phyloP scores from a whole-genome alignment of 2,329 filamentous ascomycete genomes.

The Verruconis gallopava region DNA sequence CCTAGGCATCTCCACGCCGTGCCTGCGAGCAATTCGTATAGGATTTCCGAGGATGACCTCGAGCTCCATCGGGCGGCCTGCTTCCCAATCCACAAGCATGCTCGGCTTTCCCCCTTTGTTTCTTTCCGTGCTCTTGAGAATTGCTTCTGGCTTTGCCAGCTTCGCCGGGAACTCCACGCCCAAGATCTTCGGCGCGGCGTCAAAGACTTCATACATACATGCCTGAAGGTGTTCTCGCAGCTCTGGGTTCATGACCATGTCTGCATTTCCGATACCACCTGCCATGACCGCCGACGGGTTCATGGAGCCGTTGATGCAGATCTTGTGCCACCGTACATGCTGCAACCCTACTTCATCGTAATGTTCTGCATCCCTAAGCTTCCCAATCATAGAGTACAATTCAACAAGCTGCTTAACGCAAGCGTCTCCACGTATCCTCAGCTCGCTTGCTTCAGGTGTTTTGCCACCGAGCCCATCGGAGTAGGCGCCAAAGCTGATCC shows the following conservation, averaged over 20 bases:
- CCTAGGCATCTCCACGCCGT: slow-evolving; percentile 52
- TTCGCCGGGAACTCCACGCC: slow-evolving; percentile 46
- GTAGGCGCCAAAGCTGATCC: slow-evolving; percentile 57
- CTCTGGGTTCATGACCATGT: slow-evolving; percentile 52
- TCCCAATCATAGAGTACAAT: slow-evolving; percentile 45
- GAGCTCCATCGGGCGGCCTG: slow-evolving; percentile 51
- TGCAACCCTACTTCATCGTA: slow-evolving; percentile 55
- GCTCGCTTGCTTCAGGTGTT: slow-evolving; percentile 16
- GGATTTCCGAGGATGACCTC: slow-evolving; percentile 63
- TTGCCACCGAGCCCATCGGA: slow-evolving; percentile 34
- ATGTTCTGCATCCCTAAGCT: slow-evolving; percentile 51
- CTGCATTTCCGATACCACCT: slow-evolving; percentile 50
- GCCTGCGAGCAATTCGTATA: slow-evolving; percentile 48
- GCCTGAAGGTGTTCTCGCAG: slow-evolving; percentile 47
- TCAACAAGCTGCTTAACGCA: slow-evolving; percentile 38
- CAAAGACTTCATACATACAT: slow-evolving; percentile 58
- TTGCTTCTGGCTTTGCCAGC: slow-evolving; percentile 50
- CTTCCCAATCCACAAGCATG: slow-evolving; percentile 61
- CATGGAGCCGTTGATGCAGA: slow-evolving; percentile 64
- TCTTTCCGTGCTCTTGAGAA: slow-evolving; percentile 48
- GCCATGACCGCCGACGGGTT: slow-evolving; percentile 59
- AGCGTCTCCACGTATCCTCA: slow-evolving; percentile 25
- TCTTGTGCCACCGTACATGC: slow-evolving; percentile 61
- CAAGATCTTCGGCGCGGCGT: slow-evolving; percentile 49
- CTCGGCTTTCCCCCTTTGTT: slow-evolving; percentile 49